phyloP scores from a whole-genome alignment of 2,329 filamentous ascomycete species.

The Acarospora socialis region DNA sequence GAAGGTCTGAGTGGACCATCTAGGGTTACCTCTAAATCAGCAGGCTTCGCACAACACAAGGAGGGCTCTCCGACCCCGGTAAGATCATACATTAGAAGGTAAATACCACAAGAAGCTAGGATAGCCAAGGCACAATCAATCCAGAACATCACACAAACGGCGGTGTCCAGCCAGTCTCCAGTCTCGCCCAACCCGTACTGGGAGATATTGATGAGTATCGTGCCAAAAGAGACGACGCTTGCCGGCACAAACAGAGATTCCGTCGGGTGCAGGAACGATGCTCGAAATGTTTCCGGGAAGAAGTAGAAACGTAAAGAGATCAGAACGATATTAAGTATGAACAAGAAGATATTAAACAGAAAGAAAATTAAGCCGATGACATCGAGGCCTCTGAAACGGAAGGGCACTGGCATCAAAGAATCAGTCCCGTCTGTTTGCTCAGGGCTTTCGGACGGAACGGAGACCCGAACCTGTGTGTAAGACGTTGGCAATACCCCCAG shows the following conservation, averaged over 20 bases:
- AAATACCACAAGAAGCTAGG: conserved; percentile 53
- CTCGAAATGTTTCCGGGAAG: conserved; percentile 54
- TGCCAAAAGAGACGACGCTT: conserved; percentile 53
- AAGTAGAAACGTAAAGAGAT: conserved; percentile 55
- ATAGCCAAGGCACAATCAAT: conserved; percentile 55
- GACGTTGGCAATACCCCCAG: conserved; percentile 46
- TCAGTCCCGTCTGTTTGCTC: no score
- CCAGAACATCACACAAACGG: conserved; percentile 60
- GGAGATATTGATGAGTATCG: conserved; percentile 62
- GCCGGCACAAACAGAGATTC: conserved; percentile 68
- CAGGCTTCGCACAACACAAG: background rate
- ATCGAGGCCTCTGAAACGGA: conserved; percentile 40
- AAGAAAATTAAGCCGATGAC: conserved; percentile 48
- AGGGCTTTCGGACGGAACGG: no score
- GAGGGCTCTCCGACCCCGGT: conserved; percentile 13
- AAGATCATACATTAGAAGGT: conserved; percentile 53
- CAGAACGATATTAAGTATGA: conserved; percentile 47
- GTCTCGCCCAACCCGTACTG: conserved; percentile 56
- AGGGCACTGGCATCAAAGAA: no score
- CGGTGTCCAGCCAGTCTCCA: conserved; percentile 45
- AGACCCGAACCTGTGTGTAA: conserved; percentile 36
- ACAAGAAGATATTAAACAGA: conserved; percentile 49
- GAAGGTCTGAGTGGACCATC: conserved; percentile 50
- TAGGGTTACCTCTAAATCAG: conserved; percentile 18
- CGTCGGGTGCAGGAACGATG: conserved; percentile 60